Base-by-base conservation (phyloP, 192 early-diverging fungal species). In the Chytriomyces hyalinus region DNA sequence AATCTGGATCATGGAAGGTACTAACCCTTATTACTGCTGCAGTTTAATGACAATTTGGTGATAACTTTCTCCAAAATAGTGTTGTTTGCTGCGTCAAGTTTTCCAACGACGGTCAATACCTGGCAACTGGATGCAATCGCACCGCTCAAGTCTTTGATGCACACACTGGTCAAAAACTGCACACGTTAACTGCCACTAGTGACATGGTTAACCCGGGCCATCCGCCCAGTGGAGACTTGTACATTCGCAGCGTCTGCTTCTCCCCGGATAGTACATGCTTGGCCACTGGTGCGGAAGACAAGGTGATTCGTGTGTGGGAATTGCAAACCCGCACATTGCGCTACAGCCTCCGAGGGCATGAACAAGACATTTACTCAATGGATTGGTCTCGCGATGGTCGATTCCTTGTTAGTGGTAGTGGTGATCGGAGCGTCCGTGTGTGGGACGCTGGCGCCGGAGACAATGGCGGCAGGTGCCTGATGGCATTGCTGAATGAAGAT, bases 71-170 rank as follows among this genome's bases (percentile, higher is more conserved):
- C 3, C 36, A 36, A 36, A 79, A 65, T 70, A 95, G 94, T 78
- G 97, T 99, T 17, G 97, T 99, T 8, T 99, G 97, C 84, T 99
- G 95, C 80, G 95, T 98, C 59, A 93, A 93, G 68, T 99, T 99
- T 76, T 97, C 94, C 69, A 87, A 91, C n/a, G 95, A 98, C 80
- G 97, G 97, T 57, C 90, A 91, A 80, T 92, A 88, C 64, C 89
- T 99, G 57, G 97, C 96, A 43, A 95, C 96, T 8, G 97, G 97
- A 11, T 97, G 94, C 85, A 99, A 97, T 81, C 91, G 92, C 43
- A 90, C 87, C 36, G 93, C 96, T 10, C 92, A 92, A 78, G 92
- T 99, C 65, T 97, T 91, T 84, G 95, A 95, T 78, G 91, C 94
- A 15, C 75, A 79, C 9, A 93, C 91, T 6, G 94, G 93, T n/a